Base-by-base conservation (phyloP, 257 asterid genomes). In the Petunia axillaris region DNA sequence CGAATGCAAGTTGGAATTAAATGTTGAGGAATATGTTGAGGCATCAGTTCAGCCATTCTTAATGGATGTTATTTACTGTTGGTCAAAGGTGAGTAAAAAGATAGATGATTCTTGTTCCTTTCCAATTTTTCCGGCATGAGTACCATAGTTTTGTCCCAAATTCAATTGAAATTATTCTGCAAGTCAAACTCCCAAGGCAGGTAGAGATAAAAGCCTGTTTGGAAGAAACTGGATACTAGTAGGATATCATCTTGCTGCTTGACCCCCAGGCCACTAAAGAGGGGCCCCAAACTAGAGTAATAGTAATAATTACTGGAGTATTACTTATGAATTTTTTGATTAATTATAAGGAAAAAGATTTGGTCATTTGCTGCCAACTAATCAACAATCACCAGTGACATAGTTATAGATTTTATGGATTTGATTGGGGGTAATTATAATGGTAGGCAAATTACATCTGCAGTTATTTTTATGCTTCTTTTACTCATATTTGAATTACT, bases 1-100 rank as follows among this genome's bases (percentile, higher is more conserved):
- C 7, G 97, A 95, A 86, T 95, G 99, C 88, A 92, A 93, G 88
- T 91, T 93, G 79, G 97, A 95, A 87, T 81, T 93, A 64, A 90
- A 95, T 77, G 98, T 93, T 85, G 99, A 95, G 6, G 99, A 95
- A 81, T 95, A 93, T 79, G 99, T 95, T 78, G 99, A 95, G 86
- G 95, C 97, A 60, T 88, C 98, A 62, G 84, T 93, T 64, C 87
- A 97, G 85, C 98, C 98, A 38, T 93, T 7, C 86, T 80, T 92
- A 88, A 95, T 95, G 99, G 97, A 95, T 85, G 99, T 95, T 83
- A 92, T 95, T 81, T 93, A 95, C 83, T 90, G 95, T 78, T 95
- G 99, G 99, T 95, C 99, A 80, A 92, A 91, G 97, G 98, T 93
- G 59, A 84, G 94, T 85, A 80, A 41, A 37, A n/a, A 70, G 41